Evolutionary conservation across 352 stramenopile species (phyloP).

Genomic region (Thraustotheca clavata): DNA sequence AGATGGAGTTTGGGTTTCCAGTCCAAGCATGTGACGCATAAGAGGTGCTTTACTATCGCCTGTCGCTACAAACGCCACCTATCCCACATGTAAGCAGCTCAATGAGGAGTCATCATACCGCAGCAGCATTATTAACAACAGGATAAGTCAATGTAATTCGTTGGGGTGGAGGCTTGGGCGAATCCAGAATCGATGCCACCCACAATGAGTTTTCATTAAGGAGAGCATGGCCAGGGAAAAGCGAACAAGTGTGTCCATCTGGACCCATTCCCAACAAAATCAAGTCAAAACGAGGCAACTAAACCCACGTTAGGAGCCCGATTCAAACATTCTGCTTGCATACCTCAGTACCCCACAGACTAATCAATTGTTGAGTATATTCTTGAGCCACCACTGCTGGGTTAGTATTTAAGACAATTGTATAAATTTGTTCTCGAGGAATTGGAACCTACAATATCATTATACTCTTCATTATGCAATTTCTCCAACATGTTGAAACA

Average conservation of each 20-base stretch:
- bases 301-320: not conserved
- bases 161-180: conserved; percentile 94
- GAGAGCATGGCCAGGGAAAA: conserved; percentile 94
- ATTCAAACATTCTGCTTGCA: not conserved
- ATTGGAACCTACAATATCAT: conserved; percentile 44
- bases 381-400: conserved; percentile 53
- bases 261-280: conserved; percentile 96
- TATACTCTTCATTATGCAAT: not conserved
- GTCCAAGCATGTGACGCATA: conserved; percentile 70
- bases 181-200: conserved; percentile 95
- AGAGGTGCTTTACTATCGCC: conserved; percentile 83
- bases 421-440: conserved; percentile 81
- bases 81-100: not conserved
- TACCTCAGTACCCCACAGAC: conserved; percentile 56
- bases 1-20: conserved; percentile 44
- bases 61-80: conserved; percentile 89
- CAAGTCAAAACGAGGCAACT: conserved; percentile 90
- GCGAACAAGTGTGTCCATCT: conserved; percentile 97
- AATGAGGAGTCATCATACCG: conserved; percentile 50
- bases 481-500: conserved; percentile 75
- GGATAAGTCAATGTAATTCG: conserved; percentile 97
- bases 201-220: conserved; percentile 77
- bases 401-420: conserved; percentile 77
- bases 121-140: conserved; percentile 87
- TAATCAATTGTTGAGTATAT: conserved; percentile 61